Percentiles rank a stretch among this genome's conserved stretches.
Conservation (phyloP, 345 rosid genomes). For the Atalantia buxifolia region DNA sequence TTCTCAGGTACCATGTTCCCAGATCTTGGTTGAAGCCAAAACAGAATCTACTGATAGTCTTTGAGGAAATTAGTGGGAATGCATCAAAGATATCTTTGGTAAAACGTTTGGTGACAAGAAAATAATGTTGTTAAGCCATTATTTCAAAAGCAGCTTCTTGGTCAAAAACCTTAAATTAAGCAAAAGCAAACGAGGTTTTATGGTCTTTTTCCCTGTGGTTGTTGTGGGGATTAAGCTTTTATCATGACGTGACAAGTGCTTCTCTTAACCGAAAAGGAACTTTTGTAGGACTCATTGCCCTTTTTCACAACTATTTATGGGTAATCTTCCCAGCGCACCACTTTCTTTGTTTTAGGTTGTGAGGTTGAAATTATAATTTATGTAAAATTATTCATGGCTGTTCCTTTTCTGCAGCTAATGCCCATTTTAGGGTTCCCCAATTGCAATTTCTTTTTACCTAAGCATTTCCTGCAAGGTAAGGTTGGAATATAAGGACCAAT, state of each 20-base stretch:
- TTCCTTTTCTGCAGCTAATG: too few species aligned
- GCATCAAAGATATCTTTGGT: slow-evolving; percentile 41
- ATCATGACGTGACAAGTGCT: background rate
- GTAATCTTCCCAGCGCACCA: background rate
- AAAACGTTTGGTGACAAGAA: slow-evolving; percentile 30
- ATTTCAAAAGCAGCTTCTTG: background rate
- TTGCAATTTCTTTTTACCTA: background rate
- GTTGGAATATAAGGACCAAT: background rate
- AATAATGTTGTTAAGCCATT: background rate
- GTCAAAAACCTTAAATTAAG: background rate
- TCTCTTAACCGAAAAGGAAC: background rate
- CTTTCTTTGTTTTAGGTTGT: background rate
- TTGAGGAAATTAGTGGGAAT: slow-evolving; percentile 61
- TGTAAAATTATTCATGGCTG: background rate
- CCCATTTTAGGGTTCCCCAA: background rate
- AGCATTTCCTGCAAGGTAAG: background rate
- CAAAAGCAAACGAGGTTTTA: background rate
- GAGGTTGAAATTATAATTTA: background rate
- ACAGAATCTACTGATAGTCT: slow-evolving; percentile 41
- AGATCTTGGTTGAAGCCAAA: slow-evolving; percentile 54
- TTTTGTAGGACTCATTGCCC: background rate
- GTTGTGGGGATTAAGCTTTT: too few species aligned
- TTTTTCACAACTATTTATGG: background rate
- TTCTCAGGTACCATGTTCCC: slow-evolving; percentile 65
- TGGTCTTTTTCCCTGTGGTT: background rate